Evolutionary conservation across 73 alveolate species (phyloP).

Genomic region (Paramecium octaurelia): DNA sequence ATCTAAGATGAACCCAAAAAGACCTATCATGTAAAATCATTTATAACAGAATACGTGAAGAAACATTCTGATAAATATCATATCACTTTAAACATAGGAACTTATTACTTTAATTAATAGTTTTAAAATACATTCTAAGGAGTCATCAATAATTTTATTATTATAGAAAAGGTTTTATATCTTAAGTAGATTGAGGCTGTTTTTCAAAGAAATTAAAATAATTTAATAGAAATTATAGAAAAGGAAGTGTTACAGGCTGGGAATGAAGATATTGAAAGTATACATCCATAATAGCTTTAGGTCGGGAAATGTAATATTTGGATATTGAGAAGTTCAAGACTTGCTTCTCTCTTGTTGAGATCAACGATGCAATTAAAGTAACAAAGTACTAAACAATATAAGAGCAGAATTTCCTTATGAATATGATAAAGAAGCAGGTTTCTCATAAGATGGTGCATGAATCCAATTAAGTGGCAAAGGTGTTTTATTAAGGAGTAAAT

Average conservation of each 20-base stretch:
- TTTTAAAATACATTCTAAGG: neutral
- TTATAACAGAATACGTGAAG: neutral
- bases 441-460: neutral
- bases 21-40: neutral
- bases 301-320: neutral
- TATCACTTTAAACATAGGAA: neutral
- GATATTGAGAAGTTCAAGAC: constrained; percentile 18
- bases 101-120: neutral
- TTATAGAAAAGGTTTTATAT: neutral
- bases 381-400: neutral
- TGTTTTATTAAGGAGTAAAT: neutral
- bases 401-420: neutral
- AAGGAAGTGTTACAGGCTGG: neutral
- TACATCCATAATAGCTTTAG: neutral
- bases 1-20: neutral
- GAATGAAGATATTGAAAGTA: neutral
- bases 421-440: neutral
- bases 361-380: neutral
- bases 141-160: neutral
- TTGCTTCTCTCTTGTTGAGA: neutral
- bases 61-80: neutral
- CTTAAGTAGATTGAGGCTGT: neutral
- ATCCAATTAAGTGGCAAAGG: neutral
- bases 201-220: neutral
- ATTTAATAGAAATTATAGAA: neutral